Base-by-base conservation (phyloP, 352 stramenopile species). In the Globisporangium lucens region DNA sequence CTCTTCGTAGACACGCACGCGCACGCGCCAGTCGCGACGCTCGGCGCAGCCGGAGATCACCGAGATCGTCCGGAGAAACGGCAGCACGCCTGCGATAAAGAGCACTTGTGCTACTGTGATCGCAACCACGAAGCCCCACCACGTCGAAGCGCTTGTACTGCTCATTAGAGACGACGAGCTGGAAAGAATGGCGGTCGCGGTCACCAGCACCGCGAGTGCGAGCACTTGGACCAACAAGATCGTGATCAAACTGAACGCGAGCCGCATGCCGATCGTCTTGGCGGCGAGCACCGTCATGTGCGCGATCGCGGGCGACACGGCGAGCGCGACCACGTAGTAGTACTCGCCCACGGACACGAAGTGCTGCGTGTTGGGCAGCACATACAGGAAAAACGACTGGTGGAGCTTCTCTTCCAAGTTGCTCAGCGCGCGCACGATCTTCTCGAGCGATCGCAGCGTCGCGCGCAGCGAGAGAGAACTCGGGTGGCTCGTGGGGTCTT, bases 311-410 rank as follows among this genome's bases (percentile, higher is more conserved):
- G 89, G 89, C 5, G 80, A 84, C 4, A 95, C 74, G 0, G 79
- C 76, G 3, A 97, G 71, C n/a, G 84, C 77, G 35, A 97, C 77
- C 1, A 76, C 71, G 66, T 95, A 94, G 65, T 89, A 89, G 68
- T 97, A 97, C 69, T 97, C 89, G 12, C 89, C 89, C 51, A 97
- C 84, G 0, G 89, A 96, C 12, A 97, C 83, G 66, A 97, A 97
- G 2, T 87, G 80, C 10, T 67, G 71, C 22, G 83, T 78, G 59
- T 74, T 91, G 6, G 85, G 85, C 2, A 97, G 75, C 35, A 96
- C 75, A 57, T 97, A 97, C 9, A 96, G 70, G 72, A 91, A 96
- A 59, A 94, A 97, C 43, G 88, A 96, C 69, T 95, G 88, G 61
- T 97, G 88, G 9, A 97, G 72, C 59, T 96, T 95, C 67, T 96